Evolutionary conservation across 192 early-diverging fungal species (phyloP).

Genomic region (Coemansia sp.): DNA sequence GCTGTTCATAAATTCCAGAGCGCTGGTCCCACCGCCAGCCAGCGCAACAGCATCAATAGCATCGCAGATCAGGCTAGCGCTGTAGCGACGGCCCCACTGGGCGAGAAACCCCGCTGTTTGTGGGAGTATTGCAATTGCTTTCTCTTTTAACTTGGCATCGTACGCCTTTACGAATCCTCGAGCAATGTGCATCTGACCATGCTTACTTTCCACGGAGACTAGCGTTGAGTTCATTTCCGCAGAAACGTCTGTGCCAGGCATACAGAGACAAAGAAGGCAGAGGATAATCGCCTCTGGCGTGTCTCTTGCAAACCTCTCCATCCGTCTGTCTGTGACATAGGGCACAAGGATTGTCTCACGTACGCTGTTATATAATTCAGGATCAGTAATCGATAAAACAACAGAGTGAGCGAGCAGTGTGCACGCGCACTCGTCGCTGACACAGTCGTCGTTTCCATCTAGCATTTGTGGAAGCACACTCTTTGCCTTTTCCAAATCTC

Average conservation of each 20-base stretch:
- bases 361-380: slow-evolving; percentile 18
- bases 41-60: slow-evolving; percentile 10
- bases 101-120: background rate
- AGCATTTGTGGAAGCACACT: slow-evolving; percentile 4
- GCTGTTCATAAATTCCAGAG: slow-evolving; percentile 15
- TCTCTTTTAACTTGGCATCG: background rate
- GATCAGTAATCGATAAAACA: slow-evolving; percentile 16
- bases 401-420: slow-evolving; percentile 27
- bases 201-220: background rate
- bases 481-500: slow-evolving; percentile 15
- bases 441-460: background rate
- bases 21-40: background rate
- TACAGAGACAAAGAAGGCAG: slow-evolving; percentile 23
- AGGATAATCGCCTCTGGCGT: slow-evolving; percentile 19
- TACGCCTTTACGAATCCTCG: slow-evolving; percentile 1
- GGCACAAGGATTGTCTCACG: slow-evolving; percentile 20
- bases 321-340: background rate
- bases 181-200: background rate
- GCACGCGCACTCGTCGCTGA: background rate
- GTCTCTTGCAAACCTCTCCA: slow-evolving; percentile 15
- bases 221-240: slow-evolving; percentile 11
- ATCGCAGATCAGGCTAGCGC: background rate
- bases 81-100: slow-evolving; percentile 46
- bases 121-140: background rate
- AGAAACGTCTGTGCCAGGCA: slow-evolving; percentile 6